These are phyloP conservation scores for Suhomyces bolitotheri DNA, from an alignment of 1,139 yeast species.

Conservation along the genomic window DNA sequence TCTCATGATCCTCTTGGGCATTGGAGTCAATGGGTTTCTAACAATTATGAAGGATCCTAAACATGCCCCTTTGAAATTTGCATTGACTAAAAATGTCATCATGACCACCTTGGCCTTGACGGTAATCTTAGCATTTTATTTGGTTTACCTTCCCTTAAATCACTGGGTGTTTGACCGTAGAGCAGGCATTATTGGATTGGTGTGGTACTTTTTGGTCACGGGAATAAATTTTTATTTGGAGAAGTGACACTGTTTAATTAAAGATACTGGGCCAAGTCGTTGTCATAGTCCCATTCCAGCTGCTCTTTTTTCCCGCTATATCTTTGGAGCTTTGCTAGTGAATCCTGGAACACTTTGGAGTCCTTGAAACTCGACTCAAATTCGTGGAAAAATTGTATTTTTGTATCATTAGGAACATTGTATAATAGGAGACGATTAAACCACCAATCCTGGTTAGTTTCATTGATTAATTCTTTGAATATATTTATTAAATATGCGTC, in stretches of 20 bases:
- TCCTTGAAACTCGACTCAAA: slow-evolving; percentile 12
- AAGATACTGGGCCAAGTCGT: slow-evolving; percentile 6
- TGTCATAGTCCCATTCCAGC: slow-evolving; percentile 2
- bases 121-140: slow-evolving; percentile 24
- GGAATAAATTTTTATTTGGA: slow-evolving; percentile 13
- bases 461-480: slow-evolving; percentile 24
- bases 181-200: slow-evolving; percentile 25
- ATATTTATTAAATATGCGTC: slow-evolving; percentile 28
- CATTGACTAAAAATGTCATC: slow-evolving; percentile 26
- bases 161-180: slow-evolving; percentile 37
- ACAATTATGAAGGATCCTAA: slow-evolving; percentile 17
- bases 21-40: slow-evolving; percentile 39
- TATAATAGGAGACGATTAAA: slow-evolving; percentile 16
- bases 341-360: slow-evolving; percentile 10
- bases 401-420: slow-evolving; percentile 12
- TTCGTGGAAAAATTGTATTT: slow-evolving; percentile 14
- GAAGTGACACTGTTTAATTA: slow-evolving; percentile 1
- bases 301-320: slow-evolving; percentile 2
- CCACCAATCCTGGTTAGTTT: slow-evolving; percentile 27
- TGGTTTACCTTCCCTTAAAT: slow-evolving; percentile 34
- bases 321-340: slow-evolving; percentile 8
- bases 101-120: slow-evolving; percentile 31
- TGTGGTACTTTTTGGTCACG: slow-evolving; percentile 15
- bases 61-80: slow-evolving; percentile 24
- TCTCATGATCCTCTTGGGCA: slow-evolving; percentile 38